These are phyloP conservation scores for Echeveria elegans DNA, from an alignment of 164 flowering plant genomes.

Conservation along the genomic window DNA sequence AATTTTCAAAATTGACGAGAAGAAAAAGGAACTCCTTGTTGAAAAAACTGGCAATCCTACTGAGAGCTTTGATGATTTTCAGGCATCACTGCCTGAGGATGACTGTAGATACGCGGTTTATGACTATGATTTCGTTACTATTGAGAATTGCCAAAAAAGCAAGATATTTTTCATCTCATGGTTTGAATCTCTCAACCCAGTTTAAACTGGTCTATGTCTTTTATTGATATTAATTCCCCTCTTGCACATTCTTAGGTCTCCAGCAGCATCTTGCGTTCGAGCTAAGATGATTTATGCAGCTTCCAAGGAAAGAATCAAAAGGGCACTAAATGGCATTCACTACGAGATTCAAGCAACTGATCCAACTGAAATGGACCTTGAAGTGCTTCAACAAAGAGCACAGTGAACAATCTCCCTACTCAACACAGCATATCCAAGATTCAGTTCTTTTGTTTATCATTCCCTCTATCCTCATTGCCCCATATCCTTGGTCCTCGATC, in stretches of 20 bases:
- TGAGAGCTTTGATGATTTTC: slow-evolving; percentile 71
- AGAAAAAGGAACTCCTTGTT: slow-evolving; percentile 68
- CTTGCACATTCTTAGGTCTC: slow-evolving; percentile 46
- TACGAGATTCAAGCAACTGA: slow-evolving; percentile 77
- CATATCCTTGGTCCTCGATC: no score
- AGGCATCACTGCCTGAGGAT: slow-evolving; percentile 67
- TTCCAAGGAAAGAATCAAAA: slow-evolving; percentile 46
- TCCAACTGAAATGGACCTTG: slow-evolving; percentile 66
- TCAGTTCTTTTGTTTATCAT: no score
- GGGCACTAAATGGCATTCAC: slow-evolving; percentile 55
- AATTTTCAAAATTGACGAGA: slow-evolving; percentile 73
- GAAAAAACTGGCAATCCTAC: slow-evolving; percentile 78
- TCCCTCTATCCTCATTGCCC: no score
- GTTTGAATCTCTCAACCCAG: slow-evolving; percentile 18
- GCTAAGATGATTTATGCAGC: slow-evolving; percentile 77
- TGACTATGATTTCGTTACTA: slow-evolving; percentile 75
- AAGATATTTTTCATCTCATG: slow-evolving; percentile 84
- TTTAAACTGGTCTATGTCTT: neutral
- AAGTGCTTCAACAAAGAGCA: slow-evolving; percentile 51
- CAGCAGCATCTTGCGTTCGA: slow-evolving; percentile 44
- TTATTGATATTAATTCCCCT: neutral
- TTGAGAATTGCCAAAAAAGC: slow-evolving; percentile 89
- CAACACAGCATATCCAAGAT: neutral
- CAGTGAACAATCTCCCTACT: slow-evolving; percentile 17
- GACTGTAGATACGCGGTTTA: slow-evolving; percentile 83